Evolutionary conservation across 2,329 filamentous ascomycete species (phyloP).

Genomic region (Colletotrichum liriopes): DNA sequence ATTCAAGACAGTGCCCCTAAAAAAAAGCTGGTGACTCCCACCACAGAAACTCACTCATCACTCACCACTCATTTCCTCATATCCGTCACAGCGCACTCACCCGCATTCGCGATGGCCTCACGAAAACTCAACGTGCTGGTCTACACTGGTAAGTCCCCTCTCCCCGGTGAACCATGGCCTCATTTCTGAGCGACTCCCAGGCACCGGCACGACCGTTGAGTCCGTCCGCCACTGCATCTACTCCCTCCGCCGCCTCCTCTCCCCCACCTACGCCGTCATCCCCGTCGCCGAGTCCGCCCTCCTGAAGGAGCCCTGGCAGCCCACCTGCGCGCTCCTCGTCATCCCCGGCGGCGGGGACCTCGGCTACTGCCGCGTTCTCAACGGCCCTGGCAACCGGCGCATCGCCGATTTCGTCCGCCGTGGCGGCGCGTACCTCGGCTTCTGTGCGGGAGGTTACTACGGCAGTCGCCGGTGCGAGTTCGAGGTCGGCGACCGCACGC

Average conservation of each 20-base stretch:
- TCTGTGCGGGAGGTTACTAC: conserved; percentile 97
- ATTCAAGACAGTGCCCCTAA: conserved; percentile 28
- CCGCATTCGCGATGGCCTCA: conserved; percentile 67
- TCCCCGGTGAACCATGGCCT: conserved; percentile 45
- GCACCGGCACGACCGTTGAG: conserved; percentile 87
- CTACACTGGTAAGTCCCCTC: conserved; percentile 79
- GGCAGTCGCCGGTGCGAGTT: conserved; percentile 88
- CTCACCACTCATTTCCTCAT: conserved; percentile 18
- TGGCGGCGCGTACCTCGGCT: conserved; percentile 89
- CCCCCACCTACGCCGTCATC: conserved; percentile 93
- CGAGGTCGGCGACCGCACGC: conserved; percentile 79
- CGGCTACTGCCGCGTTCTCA: conserved; percentile 89
- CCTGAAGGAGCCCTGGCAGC: conserved; percentile 91
- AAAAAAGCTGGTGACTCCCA: conserved; percentile 19
- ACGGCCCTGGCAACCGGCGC: conserved; percentile 87
- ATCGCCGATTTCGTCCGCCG: conserved; percentile 89
- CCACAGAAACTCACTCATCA: conserved; percentile 21
- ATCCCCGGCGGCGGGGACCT: conserved; percentile 96
- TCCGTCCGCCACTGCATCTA: conserved; percentile 93
- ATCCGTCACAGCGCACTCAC: conserved; percentile 22
- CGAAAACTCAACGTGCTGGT: conserved; percentile 92
- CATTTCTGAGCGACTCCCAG: conserved; percentile 59
- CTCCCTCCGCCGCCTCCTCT: conserved; percentile 87
- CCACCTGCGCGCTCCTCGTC: conserved; percentile 89
- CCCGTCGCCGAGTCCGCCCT: conserved; percentile 84